Evolutionary conservation across 768 basidiomycete species (phyloP), one percentile per base, ranked within the genome.

Genomic region (Terana coerulea): DNA sequence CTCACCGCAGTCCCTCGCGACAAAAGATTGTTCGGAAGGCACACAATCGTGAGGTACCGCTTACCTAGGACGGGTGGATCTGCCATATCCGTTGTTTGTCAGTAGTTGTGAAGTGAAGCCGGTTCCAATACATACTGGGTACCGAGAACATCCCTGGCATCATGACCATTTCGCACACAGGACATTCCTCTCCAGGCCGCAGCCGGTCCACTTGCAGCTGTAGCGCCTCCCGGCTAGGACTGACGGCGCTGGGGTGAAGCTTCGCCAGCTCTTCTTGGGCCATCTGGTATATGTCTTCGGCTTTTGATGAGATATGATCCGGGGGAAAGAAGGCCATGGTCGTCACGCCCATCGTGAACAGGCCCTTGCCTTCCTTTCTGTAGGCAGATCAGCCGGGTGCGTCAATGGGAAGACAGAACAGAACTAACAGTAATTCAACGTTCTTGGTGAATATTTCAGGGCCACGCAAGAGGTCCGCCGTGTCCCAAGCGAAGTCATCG

Each of bases 1-100:
- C 63, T 35, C 36, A 65, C 62, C 29, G 67, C 62, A 2, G 61
- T 63, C 1, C 68, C 67, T 10, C 63, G 51, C 5, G 59, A 61
- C 51, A 65, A 66, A 4, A 59, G 57, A 44, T 62, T 56, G 30
- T 61, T 62, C 3, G 61, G 37, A 4, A 53, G 55, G 10, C 39
- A 41, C 3, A 44, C 52, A 10, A 67, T 34, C 21, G 59, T 60
- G 40, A 67, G 45, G 54, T 71, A 68, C 37, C 52, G 57, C 36
- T 55, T 58, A 9, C 56, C 59, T 0, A 56, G 35, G 42, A 52
- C 46, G 1, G 52, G 58, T 1, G 31, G 53, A 42, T 58, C 57
- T 58, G 14, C 15, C 7, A 7, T 4, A 21, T 10, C 2, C 12
- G 36, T 19, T 26, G 15, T 10, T 34, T 34, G 33, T 17, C 10